A percentile compares a stretch with the other conserved stretches of the same genome.
phyloP scores from a whole-genome alignment of 2,329 filamentous ascomycete genomes.

The Seiridium unicorne region DNA sequence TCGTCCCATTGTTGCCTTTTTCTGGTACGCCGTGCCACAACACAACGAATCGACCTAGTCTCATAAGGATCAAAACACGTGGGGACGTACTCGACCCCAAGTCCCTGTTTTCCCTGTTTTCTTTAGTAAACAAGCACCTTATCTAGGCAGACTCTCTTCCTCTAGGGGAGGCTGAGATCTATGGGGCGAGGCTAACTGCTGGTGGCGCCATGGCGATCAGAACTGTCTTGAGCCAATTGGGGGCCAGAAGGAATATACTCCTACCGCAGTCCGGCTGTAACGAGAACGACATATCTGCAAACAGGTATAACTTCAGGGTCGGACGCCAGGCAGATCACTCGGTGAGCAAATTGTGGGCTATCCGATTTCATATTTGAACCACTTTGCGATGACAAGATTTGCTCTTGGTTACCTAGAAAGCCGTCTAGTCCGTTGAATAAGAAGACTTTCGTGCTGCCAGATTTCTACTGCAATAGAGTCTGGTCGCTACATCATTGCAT shows the following conservation, averaged over 20 bases:
- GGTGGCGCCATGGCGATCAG: background rate
- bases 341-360: background rate
- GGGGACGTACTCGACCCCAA: too few species aligned
- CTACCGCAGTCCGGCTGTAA: background rate
- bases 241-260: background rate
- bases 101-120: background rate
- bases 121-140: background rate
- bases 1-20: background rate
- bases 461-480: too few species aligned
- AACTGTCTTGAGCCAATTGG: background rate
- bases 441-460: too few species aligned
- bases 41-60: background rate
- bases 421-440: too few species aligned
- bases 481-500: too few species aligned
- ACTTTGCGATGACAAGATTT: too few species aligned
- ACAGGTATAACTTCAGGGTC: background rate
- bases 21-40: background rate
- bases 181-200: background rate
- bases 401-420: too few species aligned
- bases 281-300: background rate
- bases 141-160: background rate
- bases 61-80: background rate
- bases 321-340: background rate
- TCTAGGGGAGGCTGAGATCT: background rate
- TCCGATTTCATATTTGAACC: background rate